A percentile compares a stretch with the other conserved stretches of the same genome.
Evolutionary conservation across 306 rosid genomes (phyloP).

Genomic region (Prunus persica): Prunus_persica_NCBIv2 NC_034014.1:30237501-30238000

Average conservation of each 20-base stretch:
- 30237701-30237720: slow-evolving; percentile 97
- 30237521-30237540: slow-evolving; percentile 95
- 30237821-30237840: slow-evolving; percentile 88
- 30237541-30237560: slow-evolving; percentile 91
- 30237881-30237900: slow-evolving; percentile 82
- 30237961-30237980: slow-evolving; percentile 93
- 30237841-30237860: slow-evolving; percentile 93
- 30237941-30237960: slow-evolving; percentile 90
- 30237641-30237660: slow-evolving; percentile 86
- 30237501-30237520: slow-evolving; percentile 99
- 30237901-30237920: slow-evolving; percentile 91
- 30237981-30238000: slow-evolving; percentile 80
- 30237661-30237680: slow-evolving; percentile 96
- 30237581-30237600: slow-evolving; percentile 92
- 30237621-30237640: slow-evolving; percentile 99
- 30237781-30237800: slow-evolving; percentile 95
- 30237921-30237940: slow-evolving; percentile 94
- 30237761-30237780: slow-evolving; percentile 98
- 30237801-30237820: slow-evolving; percentile 90
- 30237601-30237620: slow-evolving; percentile 99
- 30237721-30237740: slow-evolving; percentile 99
- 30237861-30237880: slow-evolving; percentile 87
- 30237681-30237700: slow-evolving; percentile 91
- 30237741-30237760: slow-evolving; percentile 99
- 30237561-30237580: slow-evolving; percentile 91